Conservation (phyloP, 805 yeast species). For the Nakazawaea siamensis region DNA sequence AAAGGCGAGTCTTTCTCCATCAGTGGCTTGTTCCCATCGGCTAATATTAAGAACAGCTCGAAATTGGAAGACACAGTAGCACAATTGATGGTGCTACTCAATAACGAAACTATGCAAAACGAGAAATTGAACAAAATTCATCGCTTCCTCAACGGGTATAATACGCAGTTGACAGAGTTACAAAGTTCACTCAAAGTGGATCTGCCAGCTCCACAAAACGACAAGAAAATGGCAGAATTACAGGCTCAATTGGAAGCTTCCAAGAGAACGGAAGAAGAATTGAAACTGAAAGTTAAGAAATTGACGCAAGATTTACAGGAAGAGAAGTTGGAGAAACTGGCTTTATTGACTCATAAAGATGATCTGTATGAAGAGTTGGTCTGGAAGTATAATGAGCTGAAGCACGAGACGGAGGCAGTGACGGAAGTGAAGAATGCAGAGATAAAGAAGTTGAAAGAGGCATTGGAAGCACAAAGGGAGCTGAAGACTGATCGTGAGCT, state of each 20-base stretch:
- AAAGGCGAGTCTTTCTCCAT: slow-evolving; percentile 37
- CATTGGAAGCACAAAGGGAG: too few relatives aligned
- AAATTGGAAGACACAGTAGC: slow-evolving; percentile 49
- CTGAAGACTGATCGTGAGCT: too few relatives aligned
- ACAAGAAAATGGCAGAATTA: neutral
- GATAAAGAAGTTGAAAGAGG: slow-evolving; percentile 13
- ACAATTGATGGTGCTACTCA: slow-evolving; percentile 43
- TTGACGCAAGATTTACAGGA: neutral
- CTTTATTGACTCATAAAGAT: too few relatives aligned
- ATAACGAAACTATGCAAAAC: slow-evolving; percentile 52
- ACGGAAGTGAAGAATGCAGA: slow-evolving; percentile 16
- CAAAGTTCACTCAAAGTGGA: too few relatives aligned
- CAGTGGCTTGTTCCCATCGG: slow-evolving; percentile 50
- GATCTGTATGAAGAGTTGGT: too few relatives aligned
- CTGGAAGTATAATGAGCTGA: slow-evolving; percentile 9
- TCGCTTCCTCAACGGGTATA: slow-evolving; percentile 43
- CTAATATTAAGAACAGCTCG: slow-evolving; percentile 50
- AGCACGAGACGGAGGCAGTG: slow-evolving; percentile 12
- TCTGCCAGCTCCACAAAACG: neutral
- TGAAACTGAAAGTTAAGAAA: neutral
- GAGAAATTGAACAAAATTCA: slow-evolving; percentile 47
- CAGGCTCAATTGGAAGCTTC: neutral
- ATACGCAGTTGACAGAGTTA: too few relatives aligned
- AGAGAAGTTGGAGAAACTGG: too few relatives aligned
- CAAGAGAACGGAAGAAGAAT: too few relatives aligned